These are phyloP conservation scores for Salix suchowensis DNA, from an alignment of 345 rosid species.

Conservation along the genomic window DNA sequence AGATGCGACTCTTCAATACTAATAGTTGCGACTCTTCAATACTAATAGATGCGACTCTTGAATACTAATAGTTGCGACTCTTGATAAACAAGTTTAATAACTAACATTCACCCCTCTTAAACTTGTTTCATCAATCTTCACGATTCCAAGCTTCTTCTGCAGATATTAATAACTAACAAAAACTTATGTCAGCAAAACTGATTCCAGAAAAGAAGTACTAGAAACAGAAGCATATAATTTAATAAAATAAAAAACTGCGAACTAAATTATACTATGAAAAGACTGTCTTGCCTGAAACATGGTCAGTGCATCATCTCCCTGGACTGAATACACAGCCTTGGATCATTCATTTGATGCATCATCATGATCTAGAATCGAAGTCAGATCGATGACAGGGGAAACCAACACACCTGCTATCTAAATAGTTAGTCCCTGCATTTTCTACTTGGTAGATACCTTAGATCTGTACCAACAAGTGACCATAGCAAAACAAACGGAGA, in stretches of 20 bases:
- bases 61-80: too few relatives aligned
- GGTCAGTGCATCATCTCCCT: slow-evolving; percentile 94
- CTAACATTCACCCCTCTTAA: too few relatives aligned
- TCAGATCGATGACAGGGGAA: not conserved
- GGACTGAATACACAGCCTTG: slow-evolving; percentile 36
- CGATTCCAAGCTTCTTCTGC: too few relatives aligned
- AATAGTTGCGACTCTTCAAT: too few relatives aligned
- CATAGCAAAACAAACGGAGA: not conserved
- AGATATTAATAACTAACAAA: too few relatives aligned
- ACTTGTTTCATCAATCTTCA: too few relatives aligned
- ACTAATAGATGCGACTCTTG: too few relatives aligned
- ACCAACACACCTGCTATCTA: not conserved
- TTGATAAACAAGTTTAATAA: too few relatives aligned
- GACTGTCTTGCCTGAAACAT: slow-evolving; percentile 94
- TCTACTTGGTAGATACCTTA: not conserved
- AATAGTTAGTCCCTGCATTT: not conserved
- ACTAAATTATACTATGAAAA: slow-evolving; percentile 61
- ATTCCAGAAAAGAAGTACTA: not conserved
- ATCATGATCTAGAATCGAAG: not conserved
- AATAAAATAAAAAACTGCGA: not conserved
- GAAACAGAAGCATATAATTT: not conserved
- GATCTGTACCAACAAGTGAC: not conserved
- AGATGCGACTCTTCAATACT: too few relatives aligned
- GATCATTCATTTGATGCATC: not conserved
- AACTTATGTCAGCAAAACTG: not conserved